These are phyloP conservation scores for Leccinum cinnamomeum DNA, from an alignment of 1,284 basidiomycete species.

Conservation along the genomic window DNA sequence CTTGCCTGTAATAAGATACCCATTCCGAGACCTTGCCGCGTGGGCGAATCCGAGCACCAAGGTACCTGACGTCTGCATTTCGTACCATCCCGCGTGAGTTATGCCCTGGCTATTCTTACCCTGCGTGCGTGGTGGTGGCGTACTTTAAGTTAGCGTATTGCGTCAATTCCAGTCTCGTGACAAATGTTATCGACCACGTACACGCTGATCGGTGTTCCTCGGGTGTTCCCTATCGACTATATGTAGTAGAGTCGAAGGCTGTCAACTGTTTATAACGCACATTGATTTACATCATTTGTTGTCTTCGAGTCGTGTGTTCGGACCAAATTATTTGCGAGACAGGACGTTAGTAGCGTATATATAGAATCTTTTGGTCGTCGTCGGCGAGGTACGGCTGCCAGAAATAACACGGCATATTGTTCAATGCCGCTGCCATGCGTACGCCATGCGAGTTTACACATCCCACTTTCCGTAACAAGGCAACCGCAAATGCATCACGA, in stretches of 20 bases:
- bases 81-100: conserved; percentile 10
- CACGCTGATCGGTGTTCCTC: not conserved
- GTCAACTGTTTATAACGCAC: not conserved
- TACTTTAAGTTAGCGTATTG: not conserved
- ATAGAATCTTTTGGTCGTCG: not conserved
- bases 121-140: not conserved
- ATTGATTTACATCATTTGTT: not conserved
- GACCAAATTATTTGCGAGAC: not conserved
- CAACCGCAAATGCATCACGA: not conserved
- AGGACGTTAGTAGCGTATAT: not conserved
- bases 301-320: not conserved
- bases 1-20: not conserved
- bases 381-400: conserved; percentile 1
- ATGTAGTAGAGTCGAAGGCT: not conserved
- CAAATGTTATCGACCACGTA: not conserved
- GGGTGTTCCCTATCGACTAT: conserved; percentile 1
- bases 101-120: conserved; percentile 1
- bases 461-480: not conserved
- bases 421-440: not conserved
- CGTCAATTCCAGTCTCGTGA: not conserved
- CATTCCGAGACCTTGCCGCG: not conserved
- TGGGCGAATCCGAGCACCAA: not conserved
- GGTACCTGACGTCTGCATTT: not conserved
- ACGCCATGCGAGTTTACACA: not conserved
- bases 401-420: not conserved